These are phyloP conservation scores for Metschnikowia picachoensis DNA, from an alignment of 805 yeast genomes.

Conservation along the genomic window DNA sequence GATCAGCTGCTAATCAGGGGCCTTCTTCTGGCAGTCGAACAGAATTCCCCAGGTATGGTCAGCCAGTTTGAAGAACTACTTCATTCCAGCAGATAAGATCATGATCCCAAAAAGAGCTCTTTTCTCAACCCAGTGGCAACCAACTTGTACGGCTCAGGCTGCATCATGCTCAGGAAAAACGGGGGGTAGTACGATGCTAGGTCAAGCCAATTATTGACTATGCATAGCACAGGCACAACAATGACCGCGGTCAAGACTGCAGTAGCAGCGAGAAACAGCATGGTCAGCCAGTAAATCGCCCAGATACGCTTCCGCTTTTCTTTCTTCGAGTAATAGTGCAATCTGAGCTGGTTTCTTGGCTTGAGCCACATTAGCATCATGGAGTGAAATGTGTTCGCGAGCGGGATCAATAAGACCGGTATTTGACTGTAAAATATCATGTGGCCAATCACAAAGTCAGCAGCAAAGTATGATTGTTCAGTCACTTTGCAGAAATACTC, in stretches of 20 bases:
- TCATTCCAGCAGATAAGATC: not conserved
- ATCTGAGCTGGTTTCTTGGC: conserved; percentile 49
- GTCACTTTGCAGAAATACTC: conserved; percentile 60
- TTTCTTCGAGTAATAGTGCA: conserved; percentile 42
- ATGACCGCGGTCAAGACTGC: conserved; percentile 4
- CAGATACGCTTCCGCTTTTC: conserved; percentile 24
- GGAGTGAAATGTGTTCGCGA: conserved; percentile 63
- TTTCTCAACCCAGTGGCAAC: conserved; percentile 36
- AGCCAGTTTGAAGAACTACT: conserved; percentile 1
- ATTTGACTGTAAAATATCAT: conserved; percentile 52
- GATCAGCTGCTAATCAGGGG: conserved; percentile 17
- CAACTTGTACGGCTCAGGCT: conserved; percentile 36
- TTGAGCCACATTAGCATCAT: conserved; percentile 64
- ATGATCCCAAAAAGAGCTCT: conserved; percentile 8
- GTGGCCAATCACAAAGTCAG: conserved; percentile 61
- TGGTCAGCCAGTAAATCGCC: conserved; percentile 4
- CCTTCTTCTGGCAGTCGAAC: conserved; percentile 4
- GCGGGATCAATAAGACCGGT: conserved; percentile 61
- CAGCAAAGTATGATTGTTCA: conserved; percentile 66
- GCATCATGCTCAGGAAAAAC: conserved; percentile 29
- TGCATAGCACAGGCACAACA: conserved; percentile 7
- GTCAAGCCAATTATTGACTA: conserved; percentile 8
- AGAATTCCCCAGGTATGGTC: not conserved
- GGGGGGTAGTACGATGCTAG: conserved; percentile 29
- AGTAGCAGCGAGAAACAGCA: conserved; percentile 1